Evolutionary conservation across 345 rosid species (phyloP).

Genomic region (Arabis alpina): DNA sequence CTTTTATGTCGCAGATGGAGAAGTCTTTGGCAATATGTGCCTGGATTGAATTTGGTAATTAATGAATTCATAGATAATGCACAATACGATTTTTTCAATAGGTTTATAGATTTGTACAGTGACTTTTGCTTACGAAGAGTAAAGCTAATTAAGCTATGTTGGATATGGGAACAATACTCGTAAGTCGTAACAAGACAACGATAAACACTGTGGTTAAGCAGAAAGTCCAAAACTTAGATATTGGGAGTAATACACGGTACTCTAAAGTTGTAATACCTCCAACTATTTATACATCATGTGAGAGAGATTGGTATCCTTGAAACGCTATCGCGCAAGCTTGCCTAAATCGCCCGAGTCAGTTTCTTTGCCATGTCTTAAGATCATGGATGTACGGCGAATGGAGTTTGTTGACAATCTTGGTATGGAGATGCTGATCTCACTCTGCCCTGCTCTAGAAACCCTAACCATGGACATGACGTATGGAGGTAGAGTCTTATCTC

Average conservation of each 20-base stretch:
- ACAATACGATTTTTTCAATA: no score
- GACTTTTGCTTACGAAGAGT: slow-evolving; percentile 5
- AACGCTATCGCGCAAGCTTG: not conserved
- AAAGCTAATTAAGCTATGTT: not conserved
- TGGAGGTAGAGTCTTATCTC: slow-evolving; percentile 5
- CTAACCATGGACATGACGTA: not conserved
- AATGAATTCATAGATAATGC: not conserved
- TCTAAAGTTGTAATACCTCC: slow-evolving; percentile 18
- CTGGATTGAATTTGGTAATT: not conserved
- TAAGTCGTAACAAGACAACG: no score
- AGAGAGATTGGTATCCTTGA: slow-evolving; percentile 30
- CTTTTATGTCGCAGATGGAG: slow-evolving; percentile 16
- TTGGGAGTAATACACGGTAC: not conserved
- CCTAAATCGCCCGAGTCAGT: slow-evolving; percentile 2
- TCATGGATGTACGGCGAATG: slow-evolving; percentile 9
- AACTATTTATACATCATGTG: slow-evolving; percentile 32
- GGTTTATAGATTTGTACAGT: not conserved
- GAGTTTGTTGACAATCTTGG: not conserved
- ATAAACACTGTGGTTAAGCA: not conserved
- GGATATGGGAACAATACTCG: not conserved
- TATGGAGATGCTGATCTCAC: slow-evolving; percentile 22
- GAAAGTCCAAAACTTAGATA: slow-evolving; percentile 1
- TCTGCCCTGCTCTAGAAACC: slow-evolving; percentile 13
- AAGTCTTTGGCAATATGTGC: slow-evolving; percentile 9
- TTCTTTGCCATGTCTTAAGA: slow-evolving; percentile 26